Evolutionary conservation across 1,284 basidiomycete genomes (phyloP).

Genomic region (Cryptococcus sp.): DNA sequence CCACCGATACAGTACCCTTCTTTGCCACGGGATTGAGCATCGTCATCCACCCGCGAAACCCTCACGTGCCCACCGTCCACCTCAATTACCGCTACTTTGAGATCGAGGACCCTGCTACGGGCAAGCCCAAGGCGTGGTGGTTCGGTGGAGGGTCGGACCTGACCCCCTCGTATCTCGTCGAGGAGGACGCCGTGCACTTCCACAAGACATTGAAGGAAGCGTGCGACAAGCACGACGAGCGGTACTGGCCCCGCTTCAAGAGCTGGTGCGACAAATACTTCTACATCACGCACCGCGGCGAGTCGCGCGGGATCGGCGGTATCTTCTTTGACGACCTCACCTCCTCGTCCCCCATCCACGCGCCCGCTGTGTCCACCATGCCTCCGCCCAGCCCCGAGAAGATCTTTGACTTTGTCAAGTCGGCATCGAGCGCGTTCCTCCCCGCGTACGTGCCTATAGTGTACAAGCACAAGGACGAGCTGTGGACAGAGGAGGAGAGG

Average conservation of each 20-base stretch:
- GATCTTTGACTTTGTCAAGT: slow-evolving; percentile 71
- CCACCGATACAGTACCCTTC: slow-evolving; percentile 73
- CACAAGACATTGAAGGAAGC: slow-evolving; percentile 73
- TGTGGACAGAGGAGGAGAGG: slow-evolving; percentile 62
- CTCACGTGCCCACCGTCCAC: slow-evolving; percentile 87
- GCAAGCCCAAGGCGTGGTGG: slow-evolving; percentile 78
- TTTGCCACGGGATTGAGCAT: slow-evolving; percentile 89
- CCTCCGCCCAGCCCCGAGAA: slow-evolving; percentile 55
- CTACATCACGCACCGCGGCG: slow-evolving; percentile 84
- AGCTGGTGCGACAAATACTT: slow-evolving; percentile 99
- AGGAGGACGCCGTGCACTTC: slow-evolving; percentile 83
- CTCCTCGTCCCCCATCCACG: slow-evolving; percentile 38
- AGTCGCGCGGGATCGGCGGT: slow-evolving; percentile 87
- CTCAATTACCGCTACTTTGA: slow-evolving; percentile 99
- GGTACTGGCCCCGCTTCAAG: slow-evolving; percentile 80
- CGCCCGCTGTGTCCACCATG: slow-evolving; percentile 5
- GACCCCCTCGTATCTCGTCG: slow-evolving; percentile 89
- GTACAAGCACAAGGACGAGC: slow-evolving; percentile 55
- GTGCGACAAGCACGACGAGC: slow-evolving; percentile 68
- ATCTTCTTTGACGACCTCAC: slow-evolving; percentile 92
- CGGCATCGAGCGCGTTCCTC: slow-evolving; percentile 73
- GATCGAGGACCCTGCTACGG: slow-evolving; percentile 60
- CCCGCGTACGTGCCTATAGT: slow-evolving; percentile 86
- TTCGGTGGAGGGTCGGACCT: slow-evolving; percentile 97
- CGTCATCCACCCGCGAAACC: slow-evolving; percentile 91